These are phyloP conservation scores for Letharia lupina DNA, from an alignment of 495 filamentous ascomycete species.

Conservation along the genomic window DNA sequence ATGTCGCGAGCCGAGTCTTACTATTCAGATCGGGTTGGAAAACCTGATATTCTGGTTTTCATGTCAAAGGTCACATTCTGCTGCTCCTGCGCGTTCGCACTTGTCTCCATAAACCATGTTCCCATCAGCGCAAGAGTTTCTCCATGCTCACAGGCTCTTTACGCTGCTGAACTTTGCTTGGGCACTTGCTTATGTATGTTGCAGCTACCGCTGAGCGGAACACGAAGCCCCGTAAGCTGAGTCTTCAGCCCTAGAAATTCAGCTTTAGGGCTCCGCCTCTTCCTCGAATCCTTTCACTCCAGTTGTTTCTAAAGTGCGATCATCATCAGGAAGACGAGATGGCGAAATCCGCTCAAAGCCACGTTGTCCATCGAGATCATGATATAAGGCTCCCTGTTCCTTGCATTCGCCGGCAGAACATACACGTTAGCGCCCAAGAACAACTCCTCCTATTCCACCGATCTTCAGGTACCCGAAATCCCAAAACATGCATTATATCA, in stretches of 20 bases:
- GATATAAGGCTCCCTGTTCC: not conserved
- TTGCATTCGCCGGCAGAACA: not conserved
- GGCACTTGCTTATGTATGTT: not conserved
- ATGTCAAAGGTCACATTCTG: no score
- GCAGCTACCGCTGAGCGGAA: not conserved
- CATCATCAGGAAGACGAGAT: not conserved
- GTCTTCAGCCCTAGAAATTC: not conserved
- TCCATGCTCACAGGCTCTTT: no score
- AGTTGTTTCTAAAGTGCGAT: not conserved
- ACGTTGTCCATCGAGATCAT: not conserved
- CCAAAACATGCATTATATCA: constrained; percentile 21
- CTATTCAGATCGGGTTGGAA: no score
- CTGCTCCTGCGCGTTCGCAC: no score
- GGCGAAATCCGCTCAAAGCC: not conserved
- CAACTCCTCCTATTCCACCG: not conserved
- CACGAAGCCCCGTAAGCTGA: not conserved
- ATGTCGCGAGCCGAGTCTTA: no score
- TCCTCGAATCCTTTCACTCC: not conserved
- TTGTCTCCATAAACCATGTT: no score
- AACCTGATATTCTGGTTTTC: no score
- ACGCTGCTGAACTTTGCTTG: not conserved
- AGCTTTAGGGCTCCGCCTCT: constrained; percentile 7
- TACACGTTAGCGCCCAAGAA: not conserved
- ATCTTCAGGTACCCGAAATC: not conserved
- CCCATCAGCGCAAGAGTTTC: no score